Evolutionary conservation across 495 filamentous ascomycete species (phyloP), one percentile per base, ranked within the genome.

Genomic region (Staphylotrichum tortipilum): DNA sequence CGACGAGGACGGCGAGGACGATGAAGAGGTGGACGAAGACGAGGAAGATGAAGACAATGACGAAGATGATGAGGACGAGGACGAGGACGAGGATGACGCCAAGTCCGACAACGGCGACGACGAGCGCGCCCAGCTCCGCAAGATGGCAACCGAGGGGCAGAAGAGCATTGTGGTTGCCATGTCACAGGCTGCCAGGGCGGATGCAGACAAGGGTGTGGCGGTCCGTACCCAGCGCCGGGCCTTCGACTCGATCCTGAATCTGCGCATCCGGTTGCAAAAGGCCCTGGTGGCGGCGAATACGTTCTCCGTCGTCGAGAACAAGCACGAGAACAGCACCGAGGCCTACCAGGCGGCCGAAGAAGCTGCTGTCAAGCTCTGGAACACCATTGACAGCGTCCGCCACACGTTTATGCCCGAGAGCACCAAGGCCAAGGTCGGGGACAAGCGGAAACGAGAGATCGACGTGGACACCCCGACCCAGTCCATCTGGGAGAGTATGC

Each of bases 201-300:
- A 98, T 65, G 78, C 84, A 2, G 77, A 79, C 10, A 97, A 97
- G 71, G 92, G 92, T 19, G 71, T 71, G 50, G 90, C 91, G 2
- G 85, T 97, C 26, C 88, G 86, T 56, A 69, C 78, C 42, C 92
- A 98, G 65, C 78, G 88, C 45, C 80, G 79, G 43, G 82, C 82
- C 10, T 97, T 95, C 61, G 90, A 97, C 54, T 76, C 83, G 2
- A 78, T 97, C 3, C 76, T 98, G 17, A 89, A 92, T 66, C 77
- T 84, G 18, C 81, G 92, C 7, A 94, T 98, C 58, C 84, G 87
- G 49, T 69, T 98, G 7, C 92, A 98, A 58, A 95, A 96, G 64
- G 86, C 86, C 4, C 68, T 98, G 14, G 77, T 88, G 14, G 83
- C 86, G 3, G 77, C 82, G 15, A 95, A 96, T 59, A 82, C 89